Percentiles rank a stretch among this genome's conserved stretches.
These are phyloP conservation scores for Cordyceps tenuipes DNA, from an alignment of 2,329 filamentous ascomycete species.

Conservation along the genomic window DNA sequence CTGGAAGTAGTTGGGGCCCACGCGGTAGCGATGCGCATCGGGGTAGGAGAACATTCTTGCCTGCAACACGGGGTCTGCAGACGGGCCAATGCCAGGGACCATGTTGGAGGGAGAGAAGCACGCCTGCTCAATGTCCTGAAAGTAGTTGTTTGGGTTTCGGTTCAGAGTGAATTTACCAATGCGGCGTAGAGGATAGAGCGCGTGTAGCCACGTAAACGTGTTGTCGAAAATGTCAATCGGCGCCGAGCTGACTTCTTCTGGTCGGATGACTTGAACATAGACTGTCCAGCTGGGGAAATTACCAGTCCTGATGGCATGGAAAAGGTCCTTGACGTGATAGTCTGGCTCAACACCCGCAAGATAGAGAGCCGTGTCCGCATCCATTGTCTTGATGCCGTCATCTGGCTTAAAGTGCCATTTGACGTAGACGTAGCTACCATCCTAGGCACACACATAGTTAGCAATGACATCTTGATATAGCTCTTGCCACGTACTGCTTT, in stretches of 20 bases:
- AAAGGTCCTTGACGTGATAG: slow-evolving; percentile 29
- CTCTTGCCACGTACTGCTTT: slow-evolving; percentile 14
- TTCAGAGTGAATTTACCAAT: slow-evolving; percentile 58
- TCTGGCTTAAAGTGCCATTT: slow-evolving; percentile 43
- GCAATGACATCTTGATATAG: neutral
- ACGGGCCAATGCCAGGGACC: slow-evolving; percentile 54
- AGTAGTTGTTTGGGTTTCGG: slow-evolving; percentile 52
- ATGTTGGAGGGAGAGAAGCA: slow-evolving; percentile 58
- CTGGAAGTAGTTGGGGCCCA: slow-evolving; percentile 41
- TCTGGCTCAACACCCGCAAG: slow-evolving; percentile 42
- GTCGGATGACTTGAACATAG: slow-evolving; percentile 53
- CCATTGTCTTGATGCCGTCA: slow-evolving; percentile 36
- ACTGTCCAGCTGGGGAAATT: slow-evolving; percentile 56
- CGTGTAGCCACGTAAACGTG: slow-evolving; percentile 62
- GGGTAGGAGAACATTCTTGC: slow-evolving; percentile 53
- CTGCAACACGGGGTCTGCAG: slow-evolving; percentile 55
- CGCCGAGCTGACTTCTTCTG: slow-evolving; percentile 54
- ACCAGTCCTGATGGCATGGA: neutral
- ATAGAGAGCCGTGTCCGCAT: slow-evolving; percentile 27
- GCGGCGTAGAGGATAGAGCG: slow-evolving; percentile 50
- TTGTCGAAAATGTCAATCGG: slow-evolving; percentile 57
- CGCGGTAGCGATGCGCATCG: slow-evolving; percentile 54
- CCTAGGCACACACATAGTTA: slow-evolving; percentile 12
- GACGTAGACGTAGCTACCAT: slow-evolving; percentile 41
- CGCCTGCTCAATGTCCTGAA: slow-evolving; percentile 60